Percentiles rank a stretch among this genome's conserved stretches.
These are phyloP conservation scores for Brassica rapa DNA, from an alignment of 345 rosid genomes.

Conservation along the genomic window DNA sequence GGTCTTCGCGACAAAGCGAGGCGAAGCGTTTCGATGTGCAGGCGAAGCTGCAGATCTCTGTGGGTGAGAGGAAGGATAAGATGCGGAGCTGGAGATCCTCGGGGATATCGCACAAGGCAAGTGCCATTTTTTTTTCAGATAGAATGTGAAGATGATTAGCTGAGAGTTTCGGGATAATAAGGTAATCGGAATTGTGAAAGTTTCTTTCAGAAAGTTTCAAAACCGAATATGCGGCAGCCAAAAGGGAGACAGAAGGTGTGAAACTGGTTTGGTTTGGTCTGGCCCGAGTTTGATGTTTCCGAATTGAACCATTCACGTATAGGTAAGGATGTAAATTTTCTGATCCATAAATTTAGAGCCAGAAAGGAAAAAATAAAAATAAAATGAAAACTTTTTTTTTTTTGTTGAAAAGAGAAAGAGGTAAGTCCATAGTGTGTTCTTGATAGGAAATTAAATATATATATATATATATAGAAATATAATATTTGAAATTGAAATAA, in stretches of 20 bases:
- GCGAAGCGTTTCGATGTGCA: slow-evolving; percentile 76
- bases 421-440: no score
- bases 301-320: no score
- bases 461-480: no score
- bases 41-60: slow-evolving; percentile 68
- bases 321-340: no score
- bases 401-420: no score
- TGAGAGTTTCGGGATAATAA: neutral
- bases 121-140: neutral
- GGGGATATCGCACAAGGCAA: slow-evolving; percentile 65
- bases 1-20: slow-evolving; percentile 58
- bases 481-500: no score
- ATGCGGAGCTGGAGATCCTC: slow-evolving; percentile 82
- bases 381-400: no score
- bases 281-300: neutral
- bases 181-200: neutral
- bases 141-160: neutral
- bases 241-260: neutral
- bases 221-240: neutral
- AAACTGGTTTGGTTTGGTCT: neutral
- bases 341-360: no score
- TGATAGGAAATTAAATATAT: no score
- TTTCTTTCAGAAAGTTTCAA: neutral
- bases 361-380: no score
- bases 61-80: slow-evolving; percentile 70